These are phyloP conservation scores for Kurtzmaniella fragi DNA, from an alignment of 805 yeast genomes.

Conservation along the genomic window DNA sequence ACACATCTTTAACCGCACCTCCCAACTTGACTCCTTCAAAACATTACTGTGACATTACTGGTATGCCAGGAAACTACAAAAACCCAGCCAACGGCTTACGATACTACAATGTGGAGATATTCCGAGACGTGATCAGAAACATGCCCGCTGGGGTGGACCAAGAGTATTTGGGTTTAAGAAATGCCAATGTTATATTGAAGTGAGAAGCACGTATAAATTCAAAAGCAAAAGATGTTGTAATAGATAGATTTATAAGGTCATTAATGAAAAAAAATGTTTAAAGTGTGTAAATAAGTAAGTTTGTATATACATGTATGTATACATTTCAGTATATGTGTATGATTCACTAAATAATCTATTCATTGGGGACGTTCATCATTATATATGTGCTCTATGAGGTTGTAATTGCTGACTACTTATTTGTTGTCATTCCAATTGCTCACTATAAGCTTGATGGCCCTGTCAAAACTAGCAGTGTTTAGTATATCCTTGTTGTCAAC, in stretches of 20 bases:
- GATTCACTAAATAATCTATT: too few species aligned
- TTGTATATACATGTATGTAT: too few species aligned
- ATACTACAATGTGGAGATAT: conserved; percentile 80
- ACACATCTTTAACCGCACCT: conserved; percentile 71
- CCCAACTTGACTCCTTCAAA: conserved; percentile 79
- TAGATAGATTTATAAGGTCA: not conserved
- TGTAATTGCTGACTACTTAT: too few species aligned
- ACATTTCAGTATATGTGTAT: conserved; percentile 2
- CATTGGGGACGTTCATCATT: not conserved
- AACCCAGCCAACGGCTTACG: conserved; percentile 71
- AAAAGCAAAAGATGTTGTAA: too few species aligned
- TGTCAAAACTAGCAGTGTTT: conserved; percentile 27
- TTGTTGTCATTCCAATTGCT: conserved; percentile 15
- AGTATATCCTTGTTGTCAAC: conserved; percentile 20
- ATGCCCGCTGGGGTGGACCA: conserved; percentile 92
- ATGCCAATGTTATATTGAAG: conserved; percentile 81
- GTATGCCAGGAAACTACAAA: conserved; percentile 72
- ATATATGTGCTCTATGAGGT: too few species aligned
- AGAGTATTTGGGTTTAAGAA: conserved; percentile 80
- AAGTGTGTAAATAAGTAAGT: too few species aligned
- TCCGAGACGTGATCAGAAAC: conserved; percentile 61
- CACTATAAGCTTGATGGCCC: conserved; percentile 21
- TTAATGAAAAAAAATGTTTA: not conserved
- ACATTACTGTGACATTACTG: conserved; percentile 91
- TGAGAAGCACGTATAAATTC: too few species aligned